Evolutionary conservation across 2,329 filamentous ascomycete genomes (phyloP).

Genomic region (Epichloe amarillans): DNA sequence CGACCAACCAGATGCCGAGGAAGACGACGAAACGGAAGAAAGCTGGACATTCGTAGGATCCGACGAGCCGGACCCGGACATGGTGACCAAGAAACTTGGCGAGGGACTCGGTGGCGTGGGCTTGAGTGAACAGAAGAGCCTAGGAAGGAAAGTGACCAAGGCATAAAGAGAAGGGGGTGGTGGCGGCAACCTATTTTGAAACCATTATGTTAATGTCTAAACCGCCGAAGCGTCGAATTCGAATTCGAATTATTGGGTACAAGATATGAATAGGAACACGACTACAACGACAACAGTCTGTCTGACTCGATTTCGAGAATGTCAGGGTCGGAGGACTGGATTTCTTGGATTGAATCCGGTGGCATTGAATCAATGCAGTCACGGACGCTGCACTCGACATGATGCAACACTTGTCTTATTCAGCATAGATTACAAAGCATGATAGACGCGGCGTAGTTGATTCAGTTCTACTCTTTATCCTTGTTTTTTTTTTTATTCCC

Average conservation of each 20-base stretch:
- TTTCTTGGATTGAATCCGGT: background rate
- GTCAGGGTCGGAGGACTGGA: background rate
- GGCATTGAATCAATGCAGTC: background rate
- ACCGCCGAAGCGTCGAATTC: background rate
- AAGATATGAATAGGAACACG: background rate
- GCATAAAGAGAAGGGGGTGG: background rate
- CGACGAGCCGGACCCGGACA: slow-evolving; percentile 32
- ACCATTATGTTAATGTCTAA: background rate
- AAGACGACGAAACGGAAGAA: slow-evolving; percentile 53
- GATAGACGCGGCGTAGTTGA: background rate
- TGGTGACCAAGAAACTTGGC: slow-evolving; percentile 27
- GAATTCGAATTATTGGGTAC: background rate
- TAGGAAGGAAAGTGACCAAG: slow-evolving; percentile 12
- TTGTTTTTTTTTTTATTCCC: rapidly evolving
- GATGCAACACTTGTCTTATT: background rate
- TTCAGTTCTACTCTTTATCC: too few relatives aligned
- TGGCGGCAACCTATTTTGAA: background rate
- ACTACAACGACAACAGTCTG: background rate
- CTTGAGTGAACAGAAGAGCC: slow-evolving; percentile 10
- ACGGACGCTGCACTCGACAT: background rate
- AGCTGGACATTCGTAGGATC: slow-evolving; percentile 82
- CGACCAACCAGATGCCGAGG: slow-evolving; percentile 23
- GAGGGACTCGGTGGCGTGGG: slow-evolving; percentile 17
- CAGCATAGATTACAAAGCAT: background rate
- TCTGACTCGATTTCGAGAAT: too few relatives aligned